Percentiles rank a stretch among this genome's conserved stretches.
phyloP scores from a whole-genome alignment of 2,329 filamentous ascomycete species.

The Hypoxylon sp. region DNA sequence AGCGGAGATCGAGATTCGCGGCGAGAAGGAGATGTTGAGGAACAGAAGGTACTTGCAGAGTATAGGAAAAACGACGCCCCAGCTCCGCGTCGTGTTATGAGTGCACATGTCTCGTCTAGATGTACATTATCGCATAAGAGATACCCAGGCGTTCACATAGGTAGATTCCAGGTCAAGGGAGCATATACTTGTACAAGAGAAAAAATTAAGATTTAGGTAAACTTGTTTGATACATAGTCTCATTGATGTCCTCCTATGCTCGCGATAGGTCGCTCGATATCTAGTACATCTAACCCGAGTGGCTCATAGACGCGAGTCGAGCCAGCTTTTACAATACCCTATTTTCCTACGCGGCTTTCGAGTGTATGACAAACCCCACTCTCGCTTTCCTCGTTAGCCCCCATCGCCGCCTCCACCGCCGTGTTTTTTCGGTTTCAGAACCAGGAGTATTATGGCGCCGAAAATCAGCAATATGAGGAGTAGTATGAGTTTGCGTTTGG shows the following conservation, averaged over 20 bases:
- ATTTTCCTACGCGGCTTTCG: constrained; percentile 21
- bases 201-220: constrained; percentile 35
- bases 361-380: constrained; percentile 7
- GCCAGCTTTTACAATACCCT: constrained; percentile 26
- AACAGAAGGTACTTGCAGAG: constrained; percentile 32
- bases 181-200: constrained; percentile 12
- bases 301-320: constrained; percentile 14
- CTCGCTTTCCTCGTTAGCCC: constrained; percentile 4
- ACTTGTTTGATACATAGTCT: constrained; percentile 32
- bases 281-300: constrained; percentile 22
- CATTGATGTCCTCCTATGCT: constrained; percentile 41
- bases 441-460: constrained; percentile 85
- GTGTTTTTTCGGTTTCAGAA: constrained; percentile 79
- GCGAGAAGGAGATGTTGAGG: constrained; percentile 23
- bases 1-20: constrained; percentile 44
- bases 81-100: constrained; percentile 24
- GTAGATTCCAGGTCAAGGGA: constrained; percentile 14
- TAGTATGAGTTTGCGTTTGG: constrained; percentile 92
- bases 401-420: constrained; percentile 23
- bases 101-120: background rate
- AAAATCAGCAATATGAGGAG: constrained; percentile 86
- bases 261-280: constrained; percentile 31
- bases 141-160: constrained; percentile 26
- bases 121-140: constrained; percentile 24
- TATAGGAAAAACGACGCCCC: constrained; percentile 26